A percentile compares a stretch with the other conserved stretches of the same genome.
phyloP scores from a whole-genome alignment of 148 eudicot genomes.

The Rhododendron henanense region DNA sequence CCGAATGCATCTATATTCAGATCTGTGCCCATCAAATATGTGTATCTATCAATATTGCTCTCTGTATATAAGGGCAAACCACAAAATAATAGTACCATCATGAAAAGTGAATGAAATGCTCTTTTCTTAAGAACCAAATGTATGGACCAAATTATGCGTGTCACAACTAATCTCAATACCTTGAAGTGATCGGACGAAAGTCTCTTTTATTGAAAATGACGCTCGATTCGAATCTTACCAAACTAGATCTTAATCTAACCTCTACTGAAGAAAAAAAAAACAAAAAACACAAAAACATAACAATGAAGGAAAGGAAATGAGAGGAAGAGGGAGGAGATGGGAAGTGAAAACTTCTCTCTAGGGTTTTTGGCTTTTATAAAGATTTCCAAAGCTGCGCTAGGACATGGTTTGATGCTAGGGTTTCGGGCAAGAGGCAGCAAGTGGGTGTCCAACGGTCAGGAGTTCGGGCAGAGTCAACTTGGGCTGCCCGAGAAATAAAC shows the following conservation, averaged over 20 bases:
- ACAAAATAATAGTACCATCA: background rate
- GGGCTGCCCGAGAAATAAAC: background rate
- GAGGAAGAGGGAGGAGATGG: background rate
- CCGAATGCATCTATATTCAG: too few relatives aligned
- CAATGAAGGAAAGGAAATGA: background rate
- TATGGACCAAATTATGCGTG: background rate
- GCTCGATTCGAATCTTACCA: background rate
- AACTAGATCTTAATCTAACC: background rate
- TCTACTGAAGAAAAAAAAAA: background rate
- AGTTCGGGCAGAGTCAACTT: background rate
- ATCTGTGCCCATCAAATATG: background rate
- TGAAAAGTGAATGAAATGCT: background rate
- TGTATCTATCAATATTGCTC: background rate
- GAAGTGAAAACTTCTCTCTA: background rate
- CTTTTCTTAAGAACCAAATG: background rate
- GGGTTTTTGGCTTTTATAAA: constrained; percentile 4
- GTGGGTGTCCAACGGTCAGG: background rate
- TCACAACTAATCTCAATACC: background rate
- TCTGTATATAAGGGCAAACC: background rate
- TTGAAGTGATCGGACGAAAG: background rate
- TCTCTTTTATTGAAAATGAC: background rate
- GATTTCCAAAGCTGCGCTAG: background rate
- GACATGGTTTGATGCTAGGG: background rate
- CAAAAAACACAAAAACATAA: background rate
- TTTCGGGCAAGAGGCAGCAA: background rate